Evolutionary conservation across 176 grass and related monocot species (phyloP), one percentile per base, ranked within the genome.

Genomic region (Musa itinerans): DNA sequence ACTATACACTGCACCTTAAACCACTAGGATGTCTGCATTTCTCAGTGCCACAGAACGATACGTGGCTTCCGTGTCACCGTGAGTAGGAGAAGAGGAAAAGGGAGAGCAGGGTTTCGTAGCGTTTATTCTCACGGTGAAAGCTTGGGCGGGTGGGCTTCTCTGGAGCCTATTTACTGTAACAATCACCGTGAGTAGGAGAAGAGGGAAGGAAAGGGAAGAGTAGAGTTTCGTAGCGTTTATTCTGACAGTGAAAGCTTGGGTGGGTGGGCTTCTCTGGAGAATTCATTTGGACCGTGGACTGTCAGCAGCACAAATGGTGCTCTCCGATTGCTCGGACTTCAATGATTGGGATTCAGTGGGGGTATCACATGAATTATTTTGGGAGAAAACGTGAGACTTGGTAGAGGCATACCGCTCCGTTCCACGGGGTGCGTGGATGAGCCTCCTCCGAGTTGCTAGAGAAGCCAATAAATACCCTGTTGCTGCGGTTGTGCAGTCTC

Each of bases 321-420:
- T 23, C n/a, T 72, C 10, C 8, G 3, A 3, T 72, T 53, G 3
- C 2, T 50, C 13, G 50, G 20, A 22, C 48, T 52, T 72, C 69
- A 53, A 53, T 72, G 9, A 72, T 72, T 53, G 10, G 17, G 49
- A 25, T 53, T 72, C 21, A 72, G 49, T 24, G 69, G 69, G 69
- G 69, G 50, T 2, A 22, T 50, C n/a, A 24, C 50, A 1, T 4
- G 10, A 11, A 72, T 52, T 68, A 16, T 68, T 43, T 68, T 34
- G 8, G 21, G 8, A 43, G 26, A 68, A 8, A 29, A 66, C 34
- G 34, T 43, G 34, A 43, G 34, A 43, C 34, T 34, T 4, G 3
- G 29, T 34, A 34, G 29, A 34, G 29, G 4, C 29, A 34, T 4
- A 4, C 29, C 3, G 3, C 29, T 34, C 64, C 2, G 11, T 27